Evolutionary conservation across 495 filamentous ascomycete species (phyloP), one percentile per base, ranked within the genome.

Genomic region (Aspergillus olivimuriae): DNA sequence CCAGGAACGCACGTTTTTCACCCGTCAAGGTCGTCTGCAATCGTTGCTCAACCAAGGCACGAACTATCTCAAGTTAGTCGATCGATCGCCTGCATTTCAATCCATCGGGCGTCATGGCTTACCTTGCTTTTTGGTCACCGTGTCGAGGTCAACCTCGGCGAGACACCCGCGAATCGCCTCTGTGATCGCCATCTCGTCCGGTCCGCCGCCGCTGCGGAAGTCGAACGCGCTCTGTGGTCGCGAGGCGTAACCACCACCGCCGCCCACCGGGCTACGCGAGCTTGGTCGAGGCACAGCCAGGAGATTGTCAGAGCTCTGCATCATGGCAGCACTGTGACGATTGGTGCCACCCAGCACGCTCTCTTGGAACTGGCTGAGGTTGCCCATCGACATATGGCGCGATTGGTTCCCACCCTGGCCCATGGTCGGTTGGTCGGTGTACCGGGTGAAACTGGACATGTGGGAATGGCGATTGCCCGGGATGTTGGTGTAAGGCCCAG

Each of bases 41-140:
- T 54, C 89, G 75, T 64, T 94, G 88, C 69, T 98, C 92, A 19
- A 94, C 89, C 37, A 96, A 74, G 10, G 85, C 89, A 38, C 87
- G 77, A 43, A 92, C 86, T 78, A 37, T 56, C 39, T 58, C 34
- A 22, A 10, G 45, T 53, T 56, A 58, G 60, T 44, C 39, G 60
- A 35, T 50, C 34, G 43, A 35, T 17, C 21, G 8, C 1, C 14
- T 11, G 14, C 10, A 31, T 4, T 12, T 6, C 28, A 11, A 43
- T 12, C 4, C 28, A 8, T 8, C 20, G 12, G 30, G 30, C 1
- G 31, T 17, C 9, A 17, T 34, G 21, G 34, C 69, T 68, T 68
- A 73, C 82, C 73, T 74, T 97, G 92, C 69, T 97, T 98, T 80
- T 98, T 98, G 14, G 92, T 98, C 23, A 98, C 88, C 12, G 74